Base-by-base conservation (phyloP, 768 basidiomycete genomes). In the Tricholoma sp. region DNA sequence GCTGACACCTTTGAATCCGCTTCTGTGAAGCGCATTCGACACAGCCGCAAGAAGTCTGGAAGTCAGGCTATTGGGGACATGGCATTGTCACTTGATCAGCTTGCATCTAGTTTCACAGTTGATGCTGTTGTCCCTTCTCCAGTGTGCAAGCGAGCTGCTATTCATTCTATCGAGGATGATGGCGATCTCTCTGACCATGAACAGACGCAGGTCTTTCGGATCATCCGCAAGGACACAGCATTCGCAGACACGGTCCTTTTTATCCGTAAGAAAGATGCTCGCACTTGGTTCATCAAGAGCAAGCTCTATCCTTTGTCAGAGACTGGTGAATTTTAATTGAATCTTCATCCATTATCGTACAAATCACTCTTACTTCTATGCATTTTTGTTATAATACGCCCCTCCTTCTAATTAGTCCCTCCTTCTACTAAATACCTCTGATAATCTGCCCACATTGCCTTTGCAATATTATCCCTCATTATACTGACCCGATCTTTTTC, bases 181-280 rank as follows among this genome's bases (percentile, higher is more conserved):
- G 61, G 35, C 34, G 59, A 66, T 9, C 63, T 64, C 12, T 63
- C 63, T 9, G 59, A 66, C 0, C 22, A 65, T 55, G 61, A 67
- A 45, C 52, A 63, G 47, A 47, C 59, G 8, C 2, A 57, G 10
- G 56, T 52, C 2, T 57, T 61, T 54, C 55, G 53, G 32, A 51
- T 67, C 29, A 59, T 67, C 35, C 53, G 57, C 31, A 19, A 53
- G 22, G 63, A 67, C 54, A 58, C 55, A 7, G 21, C 54, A 4
- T 56, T 65, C 53, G 63, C 62, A 35, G 41, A 62, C 37, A 58
- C 50, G 8, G 5, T 61, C 34, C 45, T 62, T 35, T 43, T 60
- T 4, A 67, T 65, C 19, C 16, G 22, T 10, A 57, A 61, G 24
- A 62, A 63, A 46, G 27, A 22, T 5, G 50, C 47, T n/a, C 61